Conservation (phyloP, 371 early-diverging fungal species). For the Rhizomucor miehei region DNA sequence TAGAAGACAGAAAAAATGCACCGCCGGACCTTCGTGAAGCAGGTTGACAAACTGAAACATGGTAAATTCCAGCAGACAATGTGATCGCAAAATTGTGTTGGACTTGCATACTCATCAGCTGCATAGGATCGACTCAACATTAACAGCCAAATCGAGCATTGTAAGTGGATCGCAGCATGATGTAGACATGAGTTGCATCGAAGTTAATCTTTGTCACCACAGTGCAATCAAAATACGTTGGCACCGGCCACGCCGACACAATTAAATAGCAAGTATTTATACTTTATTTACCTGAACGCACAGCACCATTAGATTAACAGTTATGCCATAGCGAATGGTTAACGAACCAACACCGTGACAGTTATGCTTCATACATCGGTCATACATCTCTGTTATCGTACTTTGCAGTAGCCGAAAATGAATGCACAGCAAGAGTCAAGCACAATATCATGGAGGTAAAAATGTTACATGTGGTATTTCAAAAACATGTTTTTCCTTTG, state of each 20-base stretch:
- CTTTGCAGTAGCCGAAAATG: conserved; percentile 85
- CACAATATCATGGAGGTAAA: conserved; percentile 71
- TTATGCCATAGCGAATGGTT: conserved; percentile 72
- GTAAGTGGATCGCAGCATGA: conserved; percentile 37
- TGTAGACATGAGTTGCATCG: not conserved
- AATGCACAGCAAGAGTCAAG: conserved; percentile 73
- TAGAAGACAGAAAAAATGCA: too few relatives aligned
- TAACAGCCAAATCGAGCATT: conserved; percentile 82
- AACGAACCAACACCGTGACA: conserved; percentile 83
- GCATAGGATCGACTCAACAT: conserved; percentile 69
- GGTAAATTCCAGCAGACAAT: not conserved
- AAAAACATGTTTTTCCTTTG: not conserved
- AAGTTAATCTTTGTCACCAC: not conserved
- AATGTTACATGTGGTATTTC: not conserved
- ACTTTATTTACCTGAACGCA: not conserved
- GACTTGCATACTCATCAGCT: too few relatives aligned
- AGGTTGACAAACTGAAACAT: too few relatives aligned
- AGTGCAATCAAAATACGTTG: conserved; percentile 88
- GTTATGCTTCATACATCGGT: conserved; percentile 76
- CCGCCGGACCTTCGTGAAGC: too few relatives aligned
- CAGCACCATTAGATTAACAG: not conserved
- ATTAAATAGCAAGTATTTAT: conserved; percentile 70
- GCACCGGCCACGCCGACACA: conserved; percentile 93
- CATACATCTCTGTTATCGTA: conserved; percentile 73
- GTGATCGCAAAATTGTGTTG: too few relatives aligned